Evolutionary conservation across 2,329 filamentous ascomycete genomes (phyloP).

Genomic region (Coniochaeta sp.): DNA sequence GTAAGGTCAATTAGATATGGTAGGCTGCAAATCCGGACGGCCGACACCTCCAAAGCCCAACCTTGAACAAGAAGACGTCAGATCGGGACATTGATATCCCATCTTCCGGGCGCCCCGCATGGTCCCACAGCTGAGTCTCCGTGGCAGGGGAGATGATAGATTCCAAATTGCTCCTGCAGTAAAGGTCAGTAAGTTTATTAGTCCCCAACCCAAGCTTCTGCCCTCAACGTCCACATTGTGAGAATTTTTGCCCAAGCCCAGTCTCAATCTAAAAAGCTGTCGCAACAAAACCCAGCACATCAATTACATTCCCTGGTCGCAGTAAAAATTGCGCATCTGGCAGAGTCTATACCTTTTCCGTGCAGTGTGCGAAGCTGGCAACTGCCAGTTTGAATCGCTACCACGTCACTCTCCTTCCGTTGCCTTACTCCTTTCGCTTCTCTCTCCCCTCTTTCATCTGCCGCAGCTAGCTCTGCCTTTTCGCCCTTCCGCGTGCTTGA

Average conservation of each 20-base stretch:
- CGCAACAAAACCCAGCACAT: not conserved
- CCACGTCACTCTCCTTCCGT: slow-evolving; percentile 14
- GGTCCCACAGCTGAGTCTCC: too few species aligned
- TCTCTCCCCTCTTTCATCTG: slow-evolving; percentile 15
- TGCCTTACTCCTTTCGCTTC: slow-evolving; percentile 10
- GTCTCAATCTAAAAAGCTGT: not conserved
- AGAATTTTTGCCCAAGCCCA: not conserved
- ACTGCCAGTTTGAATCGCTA: slow-evolving; percentile 11
- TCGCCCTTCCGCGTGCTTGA: slow-evolving; percentile 43
- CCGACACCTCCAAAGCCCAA: too few species aligned
- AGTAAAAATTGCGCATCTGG: not conserved
- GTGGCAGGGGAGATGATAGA: too few species aligned
- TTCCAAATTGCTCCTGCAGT: too few species aligned
- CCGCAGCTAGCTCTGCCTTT: slow-evolving; percentile 47
- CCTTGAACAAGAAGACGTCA: not conserved
- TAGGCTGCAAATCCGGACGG: too few species aligned
- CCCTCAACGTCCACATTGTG: not conserved
- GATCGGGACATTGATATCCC: not conserved
- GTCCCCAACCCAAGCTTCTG: not conserved
- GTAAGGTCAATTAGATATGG: too few species aligned
- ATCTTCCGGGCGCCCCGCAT: not conserved
- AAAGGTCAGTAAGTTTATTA: too few species aligned
- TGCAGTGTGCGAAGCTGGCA: slow-evolving; percentile 10
- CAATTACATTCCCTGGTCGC: not conserved
- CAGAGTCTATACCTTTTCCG: not conserved